Evolutionary conservation across 371 early-diverging fungal species (phyloP), one percentile per base, ranked within the genome.

Genomic region (Mortierella sp.): DNA sequence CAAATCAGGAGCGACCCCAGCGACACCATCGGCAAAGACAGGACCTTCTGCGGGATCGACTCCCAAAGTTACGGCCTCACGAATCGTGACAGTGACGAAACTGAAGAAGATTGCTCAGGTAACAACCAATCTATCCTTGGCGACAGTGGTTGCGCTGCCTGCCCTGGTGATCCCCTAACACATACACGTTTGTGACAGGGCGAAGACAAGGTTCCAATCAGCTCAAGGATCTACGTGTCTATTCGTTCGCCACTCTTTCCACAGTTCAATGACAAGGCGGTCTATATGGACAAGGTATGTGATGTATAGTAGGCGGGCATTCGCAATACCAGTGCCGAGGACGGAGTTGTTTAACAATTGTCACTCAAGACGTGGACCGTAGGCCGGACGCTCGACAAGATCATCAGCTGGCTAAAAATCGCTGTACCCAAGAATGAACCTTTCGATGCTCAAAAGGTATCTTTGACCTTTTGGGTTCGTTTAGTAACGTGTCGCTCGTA

Each of bases 351-450:
- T 47, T 47, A 22, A 22, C 25, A 25, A 7, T 17, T 8, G 10
- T 8, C 24, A 14, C 24, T 25, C 19, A 14, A 66, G 67, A 61
- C 72, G 10, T 72, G 73, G 73, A 72, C 67, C 1, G 60, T 79
- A 5, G 79, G 78, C 10, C 50, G 63, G 7, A 22, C 78, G 1
- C 29, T 67, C 45, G 79, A 79, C 45, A 71, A 68, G 46, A 69
- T 79, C 31, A 37, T 62, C 3, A 64, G 69, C 17, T 56, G 57
- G 62, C 63, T 79, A 40, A 70, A 79, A 49, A 40, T 69, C 1
- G n/a, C 54, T 17, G 31, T 47, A 8, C 62, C 74, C 50, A 68
- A 57, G 28, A 53, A 60, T 21, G 63, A 68, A 21, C 59, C 66
- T 14, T 61, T 63, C 57, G 63, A 63, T 22, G 51, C 66, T 4